phyloP scores from a whole-genome alignment of 2,329 filamentous ascomycete species.

The Penicillium hesseltinei region DNA sequence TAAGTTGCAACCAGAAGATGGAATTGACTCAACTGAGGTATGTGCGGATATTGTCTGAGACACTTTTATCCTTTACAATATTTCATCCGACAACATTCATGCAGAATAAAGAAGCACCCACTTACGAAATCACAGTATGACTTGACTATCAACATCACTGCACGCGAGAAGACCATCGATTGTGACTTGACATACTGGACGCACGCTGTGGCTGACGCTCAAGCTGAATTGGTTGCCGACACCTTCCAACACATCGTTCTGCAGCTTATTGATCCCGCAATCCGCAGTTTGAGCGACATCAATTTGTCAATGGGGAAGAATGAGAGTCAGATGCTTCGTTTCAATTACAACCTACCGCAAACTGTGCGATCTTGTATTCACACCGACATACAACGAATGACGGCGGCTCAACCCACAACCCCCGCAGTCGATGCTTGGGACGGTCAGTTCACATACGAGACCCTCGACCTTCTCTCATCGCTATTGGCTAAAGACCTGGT shows the following conservation, averaged over 20 bases:
- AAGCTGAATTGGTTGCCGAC: neutral
- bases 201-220: neutral
- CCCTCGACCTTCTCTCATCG: too few relatives aligned
- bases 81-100: neutral
- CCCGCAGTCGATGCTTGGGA: too few relatives aligned
- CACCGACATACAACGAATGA: too few relatives aligned
- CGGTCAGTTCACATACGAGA: too few relatives aligned
- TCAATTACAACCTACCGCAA: too few relatives aligned
- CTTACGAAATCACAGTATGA: neutral
- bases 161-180: constrained; percentile 8
- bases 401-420: too few relatives aligned
- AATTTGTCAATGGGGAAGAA: too few relatives aligned
- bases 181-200: constrained; percentile 21
- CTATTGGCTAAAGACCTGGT: too few relatives aligned
- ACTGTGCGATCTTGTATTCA: too few relatives aligned
- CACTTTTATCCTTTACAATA: too few relatives aligned
- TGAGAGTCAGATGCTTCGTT: too few relatives aligned
- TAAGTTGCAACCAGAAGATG: constrained; percentile 1
- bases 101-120: neutral
- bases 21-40: constrained; percentile 18
- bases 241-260: neutral
- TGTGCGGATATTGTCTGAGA: neutral
- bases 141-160: neutral
- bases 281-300: too few relatives aligned
- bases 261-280: neutral